Percentiles rank a stretch among this genome's conserved stretches.
phyloP scores from a whole-genome alignment of 176 grass and related monocot species.

The Carex kokanica region DNA sequence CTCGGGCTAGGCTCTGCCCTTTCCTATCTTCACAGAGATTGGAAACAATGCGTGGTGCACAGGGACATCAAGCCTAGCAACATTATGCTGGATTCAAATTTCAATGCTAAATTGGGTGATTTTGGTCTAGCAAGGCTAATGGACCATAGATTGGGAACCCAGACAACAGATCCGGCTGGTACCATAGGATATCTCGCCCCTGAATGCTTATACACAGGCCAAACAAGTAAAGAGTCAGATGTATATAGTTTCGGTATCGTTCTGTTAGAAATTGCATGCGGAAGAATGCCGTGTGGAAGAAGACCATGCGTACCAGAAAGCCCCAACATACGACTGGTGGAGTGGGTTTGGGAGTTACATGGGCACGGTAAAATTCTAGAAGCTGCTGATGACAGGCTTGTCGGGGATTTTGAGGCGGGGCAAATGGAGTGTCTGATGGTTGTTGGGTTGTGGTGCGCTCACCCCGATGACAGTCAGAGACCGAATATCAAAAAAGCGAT shows the following conservation, averaged over 20 bases:
- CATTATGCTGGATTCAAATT: constrained; percentile 28
- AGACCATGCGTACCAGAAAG: constrained; percentile 16
- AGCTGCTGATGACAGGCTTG: constrained; percentile 28
- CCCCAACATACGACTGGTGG: constrained; percentile 23
- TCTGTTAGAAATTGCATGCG: constrained; percentile 41
- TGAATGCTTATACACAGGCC: constrained; percentile 23
- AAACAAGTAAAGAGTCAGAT: constrained; percentile 40
- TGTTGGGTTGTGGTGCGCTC: constrained; percentile 57
- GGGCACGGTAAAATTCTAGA: constrained; percentile 28
- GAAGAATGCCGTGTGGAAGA: constrained; percentile 19
- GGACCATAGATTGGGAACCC: constrained; percentile 16
- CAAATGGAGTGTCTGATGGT: constrained; percentile 43
- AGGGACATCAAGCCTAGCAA: constrained; percentile 25
- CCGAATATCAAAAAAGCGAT: constrained; percentile 39
- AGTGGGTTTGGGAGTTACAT: constrained; percentile 42
- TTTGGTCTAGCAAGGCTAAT: constrained; percentile 33
- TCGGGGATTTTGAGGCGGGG: constrained; percentile 23
- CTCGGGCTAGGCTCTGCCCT: constrained; percentile 25
- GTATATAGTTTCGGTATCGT: constrained; percentile 60
- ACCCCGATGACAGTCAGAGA: constrained; percentile 38
- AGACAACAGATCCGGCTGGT: constrained; percentile 21
- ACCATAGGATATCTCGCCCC: constrained; percentile 29
- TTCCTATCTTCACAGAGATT: constrained; percentile 26
- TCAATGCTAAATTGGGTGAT: constrained; percentile 32
- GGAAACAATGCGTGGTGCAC: constrained; percentile 31